Evolutionary conservation across 176 grass and related monocot genomes (phyloP).

Genomic region (Sorghum bicolor): DNA sequence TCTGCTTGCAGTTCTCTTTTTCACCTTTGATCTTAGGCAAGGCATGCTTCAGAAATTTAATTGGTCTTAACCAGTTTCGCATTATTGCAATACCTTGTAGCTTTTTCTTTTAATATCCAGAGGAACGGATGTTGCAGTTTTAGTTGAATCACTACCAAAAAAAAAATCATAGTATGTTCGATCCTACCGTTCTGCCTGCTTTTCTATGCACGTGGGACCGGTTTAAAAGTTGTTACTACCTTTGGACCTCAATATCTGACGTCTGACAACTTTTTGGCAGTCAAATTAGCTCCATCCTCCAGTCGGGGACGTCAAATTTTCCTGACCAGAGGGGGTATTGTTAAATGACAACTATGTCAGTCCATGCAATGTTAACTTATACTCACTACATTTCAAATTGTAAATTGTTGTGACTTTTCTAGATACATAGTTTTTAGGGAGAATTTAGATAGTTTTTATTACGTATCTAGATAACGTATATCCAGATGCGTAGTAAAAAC

Average conservation of each 20-base stretch:
- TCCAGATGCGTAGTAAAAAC: background rate
- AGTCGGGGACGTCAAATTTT: background rate
- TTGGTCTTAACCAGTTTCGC: background rate
- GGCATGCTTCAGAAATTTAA: conserved; percentile 3
- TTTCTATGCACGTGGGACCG: background rate
- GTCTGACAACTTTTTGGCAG: background rate
- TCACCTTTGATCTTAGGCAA: conserved; percentile 1
- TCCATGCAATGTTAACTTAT: background rate
- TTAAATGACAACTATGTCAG: background rate
- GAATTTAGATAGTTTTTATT: background rate
- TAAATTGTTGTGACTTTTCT: too few relatives aligned
- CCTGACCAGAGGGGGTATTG: background rate
- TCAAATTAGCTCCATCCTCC: background rate
- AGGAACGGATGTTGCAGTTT: background rate
- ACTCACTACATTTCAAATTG: too few relatives aligned
- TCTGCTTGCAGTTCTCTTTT: background rate
- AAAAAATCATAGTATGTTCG: conserved; percentile 11
- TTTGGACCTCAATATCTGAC: background rate
- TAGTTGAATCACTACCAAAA: background rate
- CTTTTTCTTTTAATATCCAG: conserved; percentile 15
- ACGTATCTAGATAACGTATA: background rate
- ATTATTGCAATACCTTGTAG: background rate
- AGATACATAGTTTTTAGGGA: background rate
- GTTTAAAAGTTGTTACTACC: background rate
- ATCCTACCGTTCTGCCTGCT: background rate